These are phyloP conservation scores for Termitomyces sp. DNA, from an alignment of 1,284 basidiomycete genomes.

Conservation along the genomic window DNA sequence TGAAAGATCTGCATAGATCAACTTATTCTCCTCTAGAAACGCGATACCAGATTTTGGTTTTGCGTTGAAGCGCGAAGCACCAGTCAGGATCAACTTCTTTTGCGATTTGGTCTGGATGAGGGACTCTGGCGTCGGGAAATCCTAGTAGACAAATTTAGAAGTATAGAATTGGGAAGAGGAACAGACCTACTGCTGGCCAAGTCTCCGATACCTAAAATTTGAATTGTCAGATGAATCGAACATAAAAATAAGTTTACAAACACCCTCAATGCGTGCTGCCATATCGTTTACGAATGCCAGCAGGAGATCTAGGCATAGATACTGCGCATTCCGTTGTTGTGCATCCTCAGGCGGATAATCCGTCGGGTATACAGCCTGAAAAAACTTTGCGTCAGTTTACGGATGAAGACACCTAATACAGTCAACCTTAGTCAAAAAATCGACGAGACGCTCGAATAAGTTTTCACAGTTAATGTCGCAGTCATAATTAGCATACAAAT, in stretches of 20 bases:
- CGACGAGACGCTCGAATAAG: slow-evolving; percentile 87
- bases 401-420: neutral
- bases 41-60: slow-evolving; percentile 94
- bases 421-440: slow-evolving; percentile 80
- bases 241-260: slow-evolving; percentile 30
- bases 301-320: slow-evolving; percentile 86
- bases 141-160: slow-evolving; percentile 28
- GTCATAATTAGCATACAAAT: slow-evolving; percentile 95
- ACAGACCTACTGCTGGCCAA: slow-evolving; percentile 56
- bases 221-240: slow-evolving; percentile 12
- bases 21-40: slow-evolving; percentile 83
- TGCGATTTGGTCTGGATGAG: slow-evolving; percentile 75
- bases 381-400: neutral
- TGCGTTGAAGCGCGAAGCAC: slow-evolving; percentile 87
- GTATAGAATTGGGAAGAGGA: neutral
- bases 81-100: slow-evolving; percentile 84
- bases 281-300: slow-evolving; percentile 87
- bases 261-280: slow-evolving; percentile 73
- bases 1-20: slow-evolving; percentile 71
- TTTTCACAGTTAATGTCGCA: slow-evolving; percentile 97
- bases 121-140: slow-evolving; percentile 48
- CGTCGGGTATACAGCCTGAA: slow-evolving; percentile 74
- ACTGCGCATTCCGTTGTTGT: slow-evolving; percentile 76
- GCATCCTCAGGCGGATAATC: slow-evolving; percentile 56
- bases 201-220: slow-evolving; percentile 32